Evolutionary conservation across 2,329 filamentous ascomycete species (phyloP).

Genomic region (Stachybotrys chartarum): DNA sequence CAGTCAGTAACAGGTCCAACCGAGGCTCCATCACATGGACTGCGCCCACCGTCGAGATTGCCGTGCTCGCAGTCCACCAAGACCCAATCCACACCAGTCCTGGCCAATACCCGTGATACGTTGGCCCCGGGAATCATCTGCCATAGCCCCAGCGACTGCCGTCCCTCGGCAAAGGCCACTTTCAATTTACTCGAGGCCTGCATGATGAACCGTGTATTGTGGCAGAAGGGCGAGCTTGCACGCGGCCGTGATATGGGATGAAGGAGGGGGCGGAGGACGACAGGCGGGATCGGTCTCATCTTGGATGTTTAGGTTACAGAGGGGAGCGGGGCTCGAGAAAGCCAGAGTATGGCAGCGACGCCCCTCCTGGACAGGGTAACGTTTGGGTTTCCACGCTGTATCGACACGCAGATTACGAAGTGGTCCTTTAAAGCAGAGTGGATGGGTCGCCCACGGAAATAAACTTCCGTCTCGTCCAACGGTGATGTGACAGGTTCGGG

Average conservation of each 20-base stretch:
- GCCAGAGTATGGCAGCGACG: background rate
- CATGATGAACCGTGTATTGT: conserved; percentile 23
- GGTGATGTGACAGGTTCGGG: too few relatives aligned
- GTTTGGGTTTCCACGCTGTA: background rate
- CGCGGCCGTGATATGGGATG: background rate
- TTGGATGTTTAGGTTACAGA: background rate
- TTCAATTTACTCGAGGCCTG: conserved; percentile 40
- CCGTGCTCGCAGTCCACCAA: conserved; percentile 51
- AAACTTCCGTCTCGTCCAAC: background rate
- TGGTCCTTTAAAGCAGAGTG: background rate
- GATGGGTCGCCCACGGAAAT: background rate
- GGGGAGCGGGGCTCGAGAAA: background rate
- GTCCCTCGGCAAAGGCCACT: conserved; percentile 39
- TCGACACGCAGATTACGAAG: background rate
- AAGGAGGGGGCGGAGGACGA: background rate
- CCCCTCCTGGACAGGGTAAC: background rate
- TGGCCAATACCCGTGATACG: conserved; percentile 51
- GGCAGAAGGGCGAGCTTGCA: conserved; percentile 1
- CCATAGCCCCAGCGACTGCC: conserved; percentile 50
- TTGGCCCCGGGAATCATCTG: conserved; percentile 57
- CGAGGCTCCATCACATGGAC: background rate
- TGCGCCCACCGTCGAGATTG: conserved; percentile 35
- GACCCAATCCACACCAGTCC: conserved; percentile 59
- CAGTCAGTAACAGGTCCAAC: background rate
- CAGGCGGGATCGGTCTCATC: background rate